Evolutionary conservation across 2,329 filamentous ascomycete species (phyloP).

Genomic region (Myotisia sp.): DNA sequence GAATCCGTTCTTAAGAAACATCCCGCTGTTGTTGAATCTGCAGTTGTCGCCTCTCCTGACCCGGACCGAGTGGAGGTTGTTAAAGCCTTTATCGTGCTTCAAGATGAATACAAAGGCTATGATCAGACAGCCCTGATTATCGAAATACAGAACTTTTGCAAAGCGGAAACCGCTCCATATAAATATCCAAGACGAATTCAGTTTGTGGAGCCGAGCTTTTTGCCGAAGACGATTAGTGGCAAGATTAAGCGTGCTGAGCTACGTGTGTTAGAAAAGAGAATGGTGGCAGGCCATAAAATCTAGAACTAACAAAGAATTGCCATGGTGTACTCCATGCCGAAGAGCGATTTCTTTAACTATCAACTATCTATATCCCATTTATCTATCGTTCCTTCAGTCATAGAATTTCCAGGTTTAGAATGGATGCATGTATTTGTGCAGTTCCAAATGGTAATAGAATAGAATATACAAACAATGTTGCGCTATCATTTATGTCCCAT

Average conservation of each 20-base stretch:
- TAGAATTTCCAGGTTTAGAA: too few relatives aligned
- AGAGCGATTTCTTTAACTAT: too few relatives aligned
- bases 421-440: too few relatives aligned
- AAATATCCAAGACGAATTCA: constrained; percentile 30
- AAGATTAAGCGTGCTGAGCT: constrained; percentile 25
- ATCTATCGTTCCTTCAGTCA: too few relatives aligned
- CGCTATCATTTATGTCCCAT: too few relatives aligned
- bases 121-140: constrained; percentile 15
- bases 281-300: too few relatives aligned
- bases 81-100: constrained; percentile 29
- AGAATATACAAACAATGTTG: too few relatives aligned
- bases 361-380: too few relatives aligned
- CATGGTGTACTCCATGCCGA: too few relatives aligned
- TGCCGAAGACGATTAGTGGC: constrained; percentile 29
- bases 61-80: constrained; percentile 26
- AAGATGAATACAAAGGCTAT: constrained; percentile 13
- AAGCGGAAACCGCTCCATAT: constrained; percentile 28
- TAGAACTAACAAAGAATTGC: too few relatives aligned
- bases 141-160: constrained; percentile 30
- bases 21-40: constrained; percentile 26
- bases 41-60: constrained; percentile 29
- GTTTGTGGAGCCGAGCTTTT: constrained; percentile 24
- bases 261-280: constrained; percentile 24
- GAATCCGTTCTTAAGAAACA: constrained; percentile 30
- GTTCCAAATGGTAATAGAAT: too few relatives aligned